Base-by-base conservation (phyloP, 1,284 basidiomycete species). In the Phlebopus sp. region DNA sequence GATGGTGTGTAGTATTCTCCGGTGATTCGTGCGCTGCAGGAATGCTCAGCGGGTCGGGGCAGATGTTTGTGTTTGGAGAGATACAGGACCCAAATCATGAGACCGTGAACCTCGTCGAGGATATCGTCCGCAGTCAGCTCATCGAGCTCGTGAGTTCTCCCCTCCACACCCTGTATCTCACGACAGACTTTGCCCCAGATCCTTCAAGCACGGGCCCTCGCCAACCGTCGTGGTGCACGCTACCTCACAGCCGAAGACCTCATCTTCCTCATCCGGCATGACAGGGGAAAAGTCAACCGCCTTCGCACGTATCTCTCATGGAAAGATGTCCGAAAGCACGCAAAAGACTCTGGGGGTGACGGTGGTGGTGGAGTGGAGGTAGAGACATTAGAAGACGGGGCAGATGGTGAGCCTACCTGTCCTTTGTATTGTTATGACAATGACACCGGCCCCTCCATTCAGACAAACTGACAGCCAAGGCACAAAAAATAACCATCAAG, bases 31-130 rank as follows among this genome's bases (percentile, higher is more conserved):
- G 31, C 29, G 9, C 18, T 13, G 17, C 3, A 15, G 34, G 21
- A 31, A 17, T 54, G 14, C 18, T 38, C 13, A 42, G 10, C 21
- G 17, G 47, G 30, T 3, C 3, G 13, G 37, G 13, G 25, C 42
- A 94, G 92, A 93, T 97, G 86, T 97, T 96, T 62, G 95, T 98
- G 37, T 97, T 97, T 66, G 94, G 92, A 4, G 93, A 96, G 68
- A 89, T 97, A 1, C 90, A 92, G 61, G 92, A 97, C 52, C 92
- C 94, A 0, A 81, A 87, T 46, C 76, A 80, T 6, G 92, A 94
- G 47, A 95, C 95, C 0, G 88, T 95, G 5, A 89, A 89, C 57
- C 79, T 96, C 23, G 90, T 99, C 9, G 94, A 98, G 68, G 94
- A 99, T 66, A 93, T 97, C 49, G 90, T 97, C n/a, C 81, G 92